Evolutionary conservation across 192 early-diverging fungal genomes (phyloP).

Genomic region (Linnemannia exigua): DNA sequence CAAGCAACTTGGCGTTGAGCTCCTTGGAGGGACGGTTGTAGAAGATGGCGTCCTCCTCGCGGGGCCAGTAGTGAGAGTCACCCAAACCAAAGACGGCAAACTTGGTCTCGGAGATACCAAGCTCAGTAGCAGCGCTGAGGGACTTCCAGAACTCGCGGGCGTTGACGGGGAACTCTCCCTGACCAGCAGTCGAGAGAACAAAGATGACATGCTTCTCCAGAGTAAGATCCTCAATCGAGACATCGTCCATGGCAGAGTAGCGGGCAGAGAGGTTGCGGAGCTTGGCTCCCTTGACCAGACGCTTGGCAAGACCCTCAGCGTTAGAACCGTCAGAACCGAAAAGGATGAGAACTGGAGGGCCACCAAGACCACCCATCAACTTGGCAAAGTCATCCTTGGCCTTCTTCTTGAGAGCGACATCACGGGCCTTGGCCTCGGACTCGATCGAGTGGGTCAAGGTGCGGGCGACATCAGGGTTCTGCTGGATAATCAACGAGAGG

Average conservation of each 20-base stretch:
- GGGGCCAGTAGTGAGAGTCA: conserved; percentile 98
- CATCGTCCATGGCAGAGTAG: conserved; percentile 87
- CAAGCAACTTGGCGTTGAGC: conserved; percentile 83
- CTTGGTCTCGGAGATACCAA: conserved; percentile 75
- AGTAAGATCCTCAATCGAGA: conserved; percentile 82
- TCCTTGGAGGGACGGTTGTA: conserved; percentile 94
- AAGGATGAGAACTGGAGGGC: conserved; percentile 86
- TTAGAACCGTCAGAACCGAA: conserved; percentile 95
- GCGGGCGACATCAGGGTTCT: conserved; percentile 73
- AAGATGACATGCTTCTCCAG: conserved; percentile 85
- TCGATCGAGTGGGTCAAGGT: conserved; percentile 75
- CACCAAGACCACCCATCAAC: conserved; percentile 80
- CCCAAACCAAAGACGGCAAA: conserved; percentile 93
- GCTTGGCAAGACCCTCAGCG: conserved; percentile 86
- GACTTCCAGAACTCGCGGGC: conserved; percentile 90
- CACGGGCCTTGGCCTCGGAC: conserved; percentile 71
- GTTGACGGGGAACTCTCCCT: conserved; percentile 97
- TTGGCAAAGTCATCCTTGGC: conserved; percentile 77
- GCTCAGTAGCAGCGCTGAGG: conserved; percentile 72
- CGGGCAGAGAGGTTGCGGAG: conserved; percentile 86
- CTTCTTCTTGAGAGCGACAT: conserved; percentile 72
- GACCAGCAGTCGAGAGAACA: conserved; percentile 90
- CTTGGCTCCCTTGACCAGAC: conserved; percentile 85
- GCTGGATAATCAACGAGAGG: conserved; percentile 80
- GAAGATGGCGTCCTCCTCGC: conserved; percentile 89